Evolutionary conservation across 1,284 basidiomycete genomes (phyloP), one percentile per base, ranked within the genome.

Genomic region (Singerocomus inundabilis): DNA sequence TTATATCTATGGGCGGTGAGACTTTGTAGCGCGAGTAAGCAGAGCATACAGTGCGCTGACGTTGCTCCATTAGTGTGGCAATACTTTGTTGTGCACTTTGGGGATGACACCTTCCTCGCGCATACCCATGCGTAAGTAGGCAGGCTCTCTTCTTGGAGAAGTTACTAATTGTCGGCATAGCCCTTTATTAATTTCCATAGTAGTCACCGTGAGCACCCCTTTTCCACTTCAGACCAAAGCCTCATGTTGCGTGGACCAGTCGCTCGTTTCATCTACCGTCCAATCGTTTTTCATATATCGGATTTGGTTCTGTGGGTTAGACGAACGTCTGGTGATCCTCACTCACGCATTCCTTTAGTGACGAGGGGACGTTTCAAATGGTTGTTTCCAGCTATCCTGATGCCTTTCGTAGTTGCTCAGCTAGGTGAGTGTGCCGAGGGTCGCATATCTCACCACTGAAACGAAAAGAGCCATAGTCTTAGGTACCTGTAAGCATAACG

Each of bases 271-370:
- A 21, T 45, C 48, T 36, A 40, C 61, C 8, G 58, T 63, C 25
- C 61, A 63, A 34, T 57, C 59, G 18, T 59, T 55, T 38, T 62
- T 62, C 54, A 63, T 65, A 51, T 60, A 49, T 49, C 61, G 61
- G 13, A 60, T 66, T 38, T 64, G 54, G 63, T 49, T 15, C 12
- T 34, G 60, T 64, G 42, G 24, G 62, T 57, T 37, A 11, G 26
- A 34, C n/a, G 1, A 5, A 5, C 29, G 5, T 40, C 45, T 40
- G 38, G 11, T 3, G 25, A 44, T 18, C 11, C 36, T 10, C 13
- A 34, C 35, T 50, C 26, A 54, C 18, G 24, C 16, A n/a, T 50
- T 4, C n/a, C 9, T 26, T 47, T 21, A 62, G 61, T 52, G 48
- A 49, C 15, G 16, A 59, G 7, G 39, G 37, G 46, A 24, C 51